These are phyloP conservation scores for Chlorella sp. DNA, from an alignment of 139 green algal species.

Conservation along the genomic window DNA sequence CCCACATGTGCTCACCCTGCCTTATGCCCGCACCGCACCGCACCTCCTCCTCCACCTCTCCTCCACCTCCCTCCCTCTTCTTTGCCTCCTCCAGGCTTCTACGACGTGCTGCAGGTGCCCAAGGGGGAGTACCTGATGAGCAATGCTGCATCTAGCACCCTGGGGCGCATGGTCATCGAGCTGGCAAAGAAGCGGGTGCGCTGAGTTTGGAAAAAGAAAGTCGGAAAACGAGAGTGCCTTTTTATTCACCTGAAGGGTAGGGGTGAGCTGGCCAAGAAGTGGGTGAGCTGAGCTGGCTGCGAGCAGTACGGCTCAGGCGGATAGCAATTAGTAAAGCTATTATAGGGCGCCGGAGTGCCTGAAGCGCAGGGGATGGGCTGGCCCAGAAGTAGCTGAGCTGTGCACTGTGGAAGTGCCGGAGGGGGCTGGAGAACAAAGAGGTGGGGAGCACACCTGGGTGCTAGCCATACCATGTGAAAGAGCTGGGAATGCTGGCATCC, in stretches of 20 bases:
- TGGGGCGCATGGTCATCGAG: slow-evolving; percentile 52
- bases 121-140: slow-evolving; percentile 57
- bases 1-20: no score
- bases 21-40: neutral
- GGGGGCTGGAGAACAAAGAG: no score
- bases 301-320: no score
- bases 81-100: slow-evolving; percentile 37
- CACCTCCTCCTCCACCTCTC: neutral
- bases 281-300: slow-evolving; percentile 8
- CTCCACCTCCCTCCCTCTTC: neutral
- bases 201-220: neutral
- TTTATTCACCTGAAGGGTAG: no score
- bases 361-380: no score
- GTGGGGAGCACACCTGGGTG: no score
- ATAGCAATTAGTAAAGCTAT: no score
- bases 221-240: no score
- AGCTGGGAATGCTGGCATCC: neutral
- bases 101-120: slow-evolving; percentile 45
- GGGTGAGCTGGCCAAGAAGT: slow-evolving; percentile 28
- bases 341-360: no score
- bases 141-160: slow-evolving; percentile 55
- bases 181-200: slow-evolving; percentile 30
- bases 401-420: no score
- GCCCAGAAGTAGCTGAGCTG: no score
- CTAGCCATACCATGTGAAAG: no score